phyloP scores from a whole-genome alignment of 2,329 filamentous ascomycete genomes.

The Domatiomyces catenatus region DNA sequence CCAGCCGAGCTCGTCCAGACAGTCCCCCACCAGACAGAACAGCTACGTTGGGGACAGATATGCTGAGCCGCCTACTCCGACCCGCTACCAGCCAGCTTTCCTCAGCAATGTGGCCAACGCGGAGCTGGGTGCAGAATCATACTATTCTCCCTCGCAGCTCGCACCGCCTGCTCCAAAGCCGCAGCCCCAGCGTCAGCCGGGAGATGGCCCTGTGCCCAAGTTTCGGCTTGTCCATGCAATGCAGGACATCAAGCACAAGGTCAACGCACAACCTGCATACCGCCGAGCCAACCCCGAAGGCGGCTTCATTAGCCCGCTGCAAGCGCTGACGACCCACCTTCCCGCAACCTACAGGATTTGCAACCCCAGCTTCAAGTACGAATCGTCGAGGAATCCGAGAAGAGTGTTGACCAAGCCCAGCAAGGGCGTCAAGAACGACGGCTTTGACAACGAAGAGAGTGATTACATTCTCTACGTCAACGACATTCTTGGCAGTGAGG shows the following conservation, averaged over 20 bases:
- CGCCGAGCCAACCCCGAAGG: conserved; percentile 90
- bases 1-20: conserved; percentile 45
- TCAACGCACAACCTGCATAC: conserved; percentile 78
- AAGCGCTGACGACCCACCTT: conserved; percentile 85
- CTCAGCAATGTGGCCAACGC: conserved; percentile 58
- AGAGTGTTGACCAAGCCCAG: conserved; percentile 94
- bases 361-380: conserved; percentile 96
- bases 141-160: conserved; percentile 57
- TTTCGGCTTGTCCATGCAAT: conserved; percentile 64
- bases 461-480: conserved; percentile 99
- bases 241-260: conserved; percentile 62
- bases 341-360: conserved; percentile 96
- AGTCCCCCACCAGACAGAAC: conserved; percentile 61
- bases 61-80: conserved; percentile 15
- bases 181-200: conserved; percentile 20
- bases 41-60: conserved; percentile 20
- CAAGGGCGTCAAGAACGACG: conserved; percentile 97
- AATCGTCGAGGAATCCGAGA: conserved; percentile 89
- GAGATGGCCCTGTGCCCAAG: conserved; percentile 60
- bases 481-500: conserved; percentile 92
- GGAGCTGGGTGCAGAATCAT: conserved; percentile 52
- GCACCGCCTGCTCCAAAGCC: conserved; percentile 46
- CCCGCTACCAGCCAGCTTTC: conserved; percentile 42
- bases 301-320: conserved; percentile 91
- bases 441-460: conserved; percentile 96